A percentile compares a stretch with the other conserved stretches of the same genome.
phyloP scores from a whole-genome alignment of 305 asterid genomes.

The Solanum hybrid region DNA sequence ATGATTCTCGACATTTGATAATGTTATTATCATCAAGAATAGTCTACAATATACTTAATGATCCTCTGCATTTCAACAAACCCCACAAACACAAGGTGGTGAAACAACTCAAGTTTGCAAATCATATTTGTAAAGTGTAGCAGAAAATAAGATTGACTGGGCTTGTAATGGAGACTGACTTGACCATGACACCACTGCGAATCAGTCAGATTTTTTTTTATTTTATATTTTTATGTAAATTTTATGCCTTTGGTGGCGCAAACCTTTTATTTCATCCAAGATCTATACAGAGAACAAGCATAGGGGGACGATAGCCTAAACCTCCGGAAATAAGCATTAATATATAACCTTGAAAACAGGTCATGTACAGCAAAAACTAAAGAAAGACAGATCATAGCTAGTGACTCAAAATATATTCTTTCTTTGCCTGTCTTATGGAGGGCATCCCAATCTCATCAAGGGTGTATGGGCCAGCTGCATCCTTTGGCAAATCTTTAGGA shows the following conservation, averaged over 20 bases:
- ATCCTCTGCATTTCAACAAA: background rate
- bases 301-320: background rate
- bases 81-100: background rate
- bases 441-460: background rate
- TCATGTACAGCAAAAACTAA: background rate
- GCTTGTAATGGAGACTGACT: background rate
- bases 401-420: background rate
- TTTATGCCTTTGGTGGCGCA: background rate
- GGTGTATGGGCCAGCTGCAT: background rate
- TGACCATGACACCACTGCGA: background rate
- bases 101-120: background rate
- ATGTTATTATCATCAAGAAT: background rate
- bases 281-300: background rate
- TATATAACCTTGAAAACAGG: background rate
- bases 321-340: background rate
- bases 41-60: background rate
- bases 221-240: background rate
- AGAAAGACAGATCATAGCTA: background rate
- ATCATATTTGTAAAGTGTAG: background rate
- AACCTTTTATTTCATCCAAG: background rate
- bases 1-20: background rate
- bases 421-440: background rate
- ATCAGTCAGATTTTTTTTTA: background rate
- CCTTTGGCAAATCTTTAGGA: background rate
- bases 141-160: background rate